phyloP scores from a whole-genome alignment of 1,284 basidiomycete species.

The Inonotus hispidus region DNA sequence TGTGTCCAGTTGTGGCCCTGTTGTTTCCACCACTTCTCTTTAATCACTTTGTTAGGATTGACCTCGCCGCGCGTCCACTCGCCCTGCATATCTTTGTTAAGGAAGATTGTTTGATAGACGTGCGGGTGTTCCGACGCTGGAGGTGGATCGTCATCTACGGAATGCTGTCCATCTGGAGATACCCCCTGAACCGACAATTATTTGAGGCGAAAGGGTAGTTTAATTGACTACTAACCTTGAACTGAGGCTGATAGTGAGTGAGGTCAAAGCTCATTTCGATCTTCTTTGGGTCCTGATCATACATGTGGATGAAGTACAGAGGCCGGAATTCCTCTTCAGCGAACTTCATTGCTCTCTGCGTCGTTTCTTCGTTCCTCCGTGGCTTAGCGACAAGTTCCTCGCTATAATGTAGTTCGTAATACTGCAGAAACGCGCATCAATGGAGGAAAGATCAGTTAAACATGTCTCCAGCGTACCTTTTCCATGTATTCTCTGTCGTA shows the following conservation, averaged over 20 bases:
- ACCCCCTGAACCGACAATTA: conserved; percentile 16
- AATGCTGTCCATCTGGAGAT: conserved; percentile 9
- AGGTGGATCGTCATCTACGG: conserved; percentile 15
- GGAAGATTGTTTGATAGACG: conserved; percentile 64
- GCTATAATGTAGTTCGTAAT: conserved; percentile 42
- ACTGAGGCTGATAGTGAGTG: conserved; percentile 53
- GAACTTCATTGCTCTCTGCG: conserved; percentile 37
- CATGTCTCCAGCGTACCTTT: conserved; percentile 48
- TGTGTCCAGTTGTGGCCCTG: conserved; percentile 56
- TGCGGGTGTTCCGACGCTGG: conserved; percentile 37
- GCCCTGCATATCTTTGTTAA: conserved; percentile 44
- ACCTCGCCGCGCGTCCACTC: conserved; percentile 53
- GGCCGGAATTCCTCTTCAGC: conserved; percentile 47
- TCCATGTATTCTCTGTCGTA: conserved; percentile 51
- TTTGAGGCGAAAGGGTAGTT: conserved; percentile 23
- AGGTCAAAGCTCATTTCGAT: conserved; percentile 62
- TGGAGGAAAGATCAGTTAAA: conserved; percentile 26
- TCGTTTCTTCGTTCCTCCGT: conserved; percentile 31
- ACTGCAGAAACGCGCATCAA: conserved; percentile 26
- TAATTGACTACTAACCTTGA: conserved; percentile 29
- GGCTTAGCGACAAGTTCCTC: conserved; percentile 34
- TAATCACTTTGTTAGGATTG: conserved; percentile 41
- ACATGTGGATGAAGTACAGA: conserved; percentile 54
- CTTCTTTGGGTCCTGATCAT: conserved; percentile 46
- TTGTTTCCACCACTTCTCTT: conserved; percentile 60